Evolutionary conservation across 192 early-diverging fungal genomes (phyloP), one percentile per base, ranked within the genome.

Genomic region (Podochytrium sp.): DNA sequence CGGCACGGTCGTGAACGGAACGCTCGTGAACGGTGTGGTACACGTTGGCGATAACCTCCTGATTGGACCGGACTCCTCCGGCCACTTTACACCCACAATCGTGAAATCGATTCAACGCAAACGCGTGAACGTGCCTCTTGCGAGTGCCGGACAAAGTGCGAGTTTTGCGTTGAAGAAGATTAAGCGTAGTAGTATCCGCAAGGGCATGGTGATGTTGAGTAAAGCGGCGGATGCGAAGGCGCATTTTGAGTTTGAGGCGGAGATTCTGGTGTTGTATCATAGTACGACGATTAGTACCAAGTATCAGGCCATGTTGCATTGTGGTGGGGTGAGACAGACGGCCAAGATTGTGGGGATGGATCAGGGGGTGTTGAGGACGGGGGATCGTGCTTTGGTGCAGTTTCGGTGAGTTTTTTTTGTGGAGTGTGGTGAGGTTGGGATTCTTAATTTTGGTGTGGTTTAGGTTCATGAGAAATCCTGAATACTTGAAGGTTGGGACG

Each of bases 301-400:
- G 64, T 97, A 97, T 79, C 96, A 97, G 83, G 94, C 96, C 2
- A 97, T 97, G 96, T 69, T 97, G 55, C 96, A 97, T 66, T 96
- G 93, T 68, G 94, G 94, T 0, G 76, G 86, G 85, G 55, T 92
- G 6, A 85, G 94, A 20, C 96, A 97, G 79, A 95, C 96, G 0
- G 96, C 93, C 0, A 84, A 90, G 40, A 92, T 97, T 25, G 78
- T 94, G 40, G 83, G 89, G 0, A 79, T 93, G 84, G 86, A 92
- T 56, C 84, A 86, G 20, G 79, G 78, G 38, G 84, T 93, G 4
- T 77, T 97, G 78, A 85, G 96, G 34, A 95, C 96, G 0, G 94
- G 96, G 1, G 94, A 96, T 65, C 82, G 94, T 6, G 93, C 94
- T 0, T 87, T 95, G 37, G 83, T 92, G 76, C 69, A 81, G 33